Conservation (phyloP, 495 filamentous ascomycete species). For the Cercophora samala region DNA sequence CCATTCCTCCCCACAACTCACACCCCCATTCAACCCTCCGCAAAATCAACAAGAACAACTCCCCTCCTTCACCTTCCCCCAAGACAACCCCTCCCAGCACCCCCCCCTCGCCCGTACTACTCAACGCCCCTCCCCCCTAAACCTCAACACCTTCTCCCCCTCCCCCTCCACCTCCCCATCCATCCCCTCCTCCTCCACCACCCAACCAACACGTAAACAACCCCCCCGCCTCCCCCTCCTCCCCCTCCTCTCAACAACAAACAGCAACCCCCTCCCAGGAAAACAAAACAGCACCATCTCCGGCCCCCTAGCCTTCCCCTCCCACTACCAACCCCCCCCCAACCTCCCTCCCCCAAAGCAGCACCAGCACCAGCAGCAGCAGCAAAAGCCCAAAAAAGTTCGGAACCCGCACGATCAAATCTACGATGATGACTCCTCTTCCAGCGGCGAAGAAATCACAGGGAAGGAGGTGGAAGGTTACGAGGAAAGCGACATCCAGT, state of each 20-base stretch:
- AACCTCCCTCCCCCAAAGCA: not conserved
- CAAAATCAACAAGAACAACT: slow-evolving; percentile 4
- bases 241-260: not conserved
- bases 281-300: slow-evolving; percentile 24
- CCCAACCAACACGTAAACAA: slow-evolving; percentile 1
- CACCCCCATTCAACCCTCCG: slow-evolving; percentile 5
- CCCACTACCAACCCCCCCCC: slow-evolving; percentile 12
- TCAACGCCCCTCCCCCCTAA: not conserved
- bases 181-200: slow-evolving; percentile 10
- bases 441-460: not conserved
- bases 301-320: slow-evolving; percentile 28
- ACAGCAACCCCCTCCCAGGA: slow-evolving; percentile 19
- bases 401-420: slow-evolving; percentile 2
- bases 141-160: slow-evolving; percentile 9
- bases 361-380: not conserved
- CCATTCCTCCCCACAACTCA: slow-evolving; percentile 10
- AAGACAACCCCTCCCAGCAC: not conserved
- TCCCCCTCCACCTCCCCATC: slow-evolving; percentile 5
- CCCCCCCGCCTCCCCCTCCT: not conserved
- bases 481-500: slow-evolving; percentile 2
- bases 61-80: not conserved
- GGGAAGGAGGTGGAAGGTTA: too few relatives aligned
- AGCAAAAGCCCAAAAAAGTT: not conserved
- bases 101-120: too few relatives aligned
- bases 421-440: slow-evolving; percentile 1